Percentiles rank a stretch among this genome's conserved stretches.
These are phyloP conservation scores for Onygenales sp. DNA, from an alignment of 2,329 filamentous ascomycete species.

Conservation along the genomic window DNA sequence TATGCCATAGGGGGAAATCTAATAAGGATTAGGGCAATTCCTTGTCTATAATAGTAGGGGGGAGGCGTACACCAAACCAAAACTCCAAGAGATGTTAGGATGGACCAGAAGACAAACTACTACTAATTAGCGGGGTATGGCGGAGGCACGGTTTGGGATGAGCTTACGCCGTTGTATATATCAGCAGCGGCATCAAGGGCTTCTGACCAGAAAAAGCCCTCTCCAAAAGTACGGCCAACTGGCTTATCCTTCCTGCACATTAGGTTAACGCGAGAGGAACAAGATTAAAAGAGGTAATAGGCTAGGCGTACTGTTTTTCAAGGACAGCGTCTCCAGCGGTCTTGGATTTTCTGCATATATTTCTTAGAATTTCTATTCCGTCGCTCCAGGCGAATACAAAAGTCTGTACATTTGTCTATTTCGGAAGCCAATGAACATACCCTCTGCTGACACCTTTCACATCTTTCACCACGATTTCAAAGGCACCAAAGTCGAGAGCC, in stretches of 20 bases:
- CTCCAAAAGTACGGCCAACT: constrained; percentile 58
- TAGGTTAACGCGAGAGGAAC: constrained; percentile 3
- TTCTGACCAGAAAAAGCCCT: constrained; percentile 63
- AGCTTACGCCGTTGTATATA: constrained; percentile 77
- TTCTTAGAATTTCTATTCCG: constrained; percentile 26
- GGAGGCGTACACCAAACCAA: constrained; percentile 77
- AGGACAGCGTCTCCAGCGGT: constrained; percentile 38
- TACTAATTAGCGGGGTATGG: constrained; percentile 16
- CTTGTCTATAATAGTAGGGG: not conserved
- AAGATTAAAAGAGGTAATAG: constrained; percentile 16
- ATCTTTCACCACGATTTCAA: constrained; percentile 83
- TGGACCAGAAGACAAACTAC: constrained; percentile 91
- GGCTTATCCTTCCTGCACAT: constrained; percentile 61
- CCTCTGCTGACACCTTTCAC: constrained; percentile 86
- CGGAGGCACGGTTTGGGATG: not conserved
- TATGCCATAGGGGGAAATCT: constrained; percentile 97
- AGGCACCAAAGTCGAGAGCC: constrained; percentile 76
- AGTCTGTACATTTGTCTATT: constrained; percentile 57
- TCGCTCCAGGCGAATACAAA: constrained; percentile 27
- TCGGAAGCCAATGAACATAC: constrained; percentile 96
- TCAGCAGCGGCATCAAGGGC: constrained; percentile 75
- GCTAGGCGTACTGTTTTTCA: constrained; percentile 62
- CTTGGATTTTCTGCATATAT: constrained; percentile 40
- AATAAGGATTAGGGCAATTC: constrained; percentile 13
- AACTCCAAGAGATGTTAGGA: constrained; percentile 79